Conservation (phyloP, 2,329 filamentous ascomycete species). For the Triangularia setosa region DNA sequence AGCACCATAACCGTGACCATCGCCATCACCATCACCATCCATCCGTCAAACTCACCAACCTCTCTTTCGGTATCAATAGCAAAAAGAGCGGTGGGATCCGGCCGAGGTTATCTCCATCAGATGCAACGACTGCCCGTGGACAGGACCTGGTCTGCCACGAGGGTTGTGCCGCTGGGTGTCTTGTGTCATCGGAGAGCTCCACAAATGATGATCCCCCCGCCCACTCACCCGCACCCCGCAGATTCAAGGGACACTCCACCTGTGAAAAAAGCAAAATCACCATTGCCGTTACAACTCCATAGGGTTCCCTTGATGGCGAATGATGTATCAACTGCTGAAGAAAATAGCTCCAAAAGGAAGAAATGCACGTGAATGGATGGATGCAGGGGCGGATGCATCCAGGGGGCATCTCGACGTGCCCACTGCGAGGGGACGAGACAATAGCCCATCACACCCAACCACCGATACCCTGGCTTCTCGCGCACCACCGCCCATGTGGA, state of each 20-base stretch:
- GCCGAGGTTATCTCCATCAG: not conserved
- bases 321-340: too few relatives aligned
- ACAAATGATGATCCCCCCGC: not conserved
- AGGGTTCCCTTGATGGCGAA: too few relatives aligned
- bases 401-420: not conserved
- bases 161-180: not conserved
- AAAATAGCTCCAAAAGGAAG: not conserved
- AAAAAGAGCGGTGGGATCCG: not conserved
- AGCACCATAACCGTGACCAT: not conserved
- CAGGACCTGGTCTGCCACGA: not conserved
- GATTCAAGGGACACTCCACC: not conserved
- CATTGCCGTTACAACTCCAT: not conserved
- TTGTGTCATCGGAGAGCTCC: not conserved
- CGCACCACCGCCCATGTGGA: not conserved
- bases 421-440: not conserved
- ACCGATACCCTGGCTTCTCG: not conserved
- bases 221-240: not conserved
- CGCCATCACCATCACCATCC: not conserved
- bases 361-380: not conserved
- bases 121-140: not conserved
- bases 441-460: not conserved
- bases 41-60: too few relatives aligned
- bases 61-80: not conserved
- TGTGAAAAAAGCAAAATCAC: not conserved
- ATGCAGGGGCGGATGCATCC: not conserved